Evolutionary conservation across 1,139 yeast species (phyloP).

Genomic region (Hansenula sp.): DNA sequence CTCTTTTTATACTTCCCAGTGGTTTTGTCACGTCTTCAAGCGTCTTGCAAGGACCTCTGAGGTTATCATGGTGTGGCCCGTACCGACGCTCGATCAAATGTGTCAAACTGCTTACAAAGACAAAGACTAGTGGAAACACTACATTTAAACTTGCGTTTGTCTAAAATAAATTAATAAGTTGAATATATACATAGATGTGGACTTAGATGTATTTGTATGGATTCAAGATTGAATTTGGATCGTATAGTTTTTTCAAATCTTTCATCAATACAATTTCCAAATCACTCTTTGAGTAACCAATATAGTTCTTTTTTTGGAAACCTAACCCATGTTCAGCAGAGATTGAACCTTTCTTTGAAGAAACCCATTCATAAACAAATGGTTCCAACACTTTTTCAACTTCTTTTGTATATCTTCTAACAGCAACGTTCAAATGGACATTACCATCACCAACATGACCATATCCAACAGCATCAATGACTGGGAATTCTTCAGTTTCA

Average conservation of each 20-base stretch:
- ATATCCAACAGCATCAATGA: constrained; percentile 84
- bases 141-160: no score
- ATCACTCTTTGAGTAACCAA: constrained; percentile 76
- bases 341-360: constrained; percentile 74
- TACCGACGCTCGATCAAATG: background rate
- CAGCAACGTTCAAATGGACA: constrained; percentile 86
- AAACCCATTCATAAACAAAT: constrained; percentile 88
- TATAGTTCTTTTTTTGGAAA: constrained; percentile 87
- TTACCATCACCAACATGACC: constrained; percentile 98
- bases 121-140: no score
- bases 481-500: constrained; percentile 68
- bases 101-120: no score
- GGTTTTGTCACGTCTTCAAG: background rate
- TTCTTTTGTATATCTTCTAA: constrained; percentile 72
- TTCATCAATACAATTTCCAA: constrained; percentile 71
- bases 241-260: constrained; percentile 71
- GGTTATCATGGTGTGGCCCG: constrained; percentile 1
- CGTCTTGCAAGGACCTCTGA: background rate
- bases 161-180: background rate
- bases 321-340: constrained; percentile 98
- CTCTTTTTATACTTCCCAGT: background rate
- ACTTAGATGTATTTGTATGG: constrained; percentile 79
- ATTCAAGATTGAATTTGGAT: constrained; percentile 86
- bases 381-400: constrained; percentile 85
- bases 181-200: background rate